Evolutionary conservation across 140 eudicot genomes (phyloP), one percentile per base, ranked within the genome.

Genomic region (Anethum foeniculum): DNA sequence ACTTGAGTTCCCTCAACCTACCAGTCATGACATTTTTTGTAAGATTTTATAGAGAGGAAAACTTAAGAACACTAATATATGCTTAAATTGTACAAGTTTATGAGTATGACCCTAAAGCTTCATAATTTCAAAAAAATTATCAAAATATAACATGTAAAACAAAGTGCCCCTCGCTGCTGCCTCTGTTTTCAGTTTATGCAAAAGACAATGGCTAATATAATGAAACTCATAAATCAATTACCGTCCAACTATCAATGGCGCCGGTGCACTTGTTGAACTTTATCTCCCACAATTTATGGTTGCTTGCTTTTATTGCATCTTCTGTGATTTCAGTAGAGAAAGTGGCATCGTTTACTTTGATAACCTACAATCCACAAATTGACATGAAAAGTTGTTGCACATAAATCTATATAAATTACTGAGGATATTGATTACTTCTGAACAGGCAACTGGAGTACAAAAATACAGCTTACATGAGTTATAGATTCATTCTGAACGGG

Each of bases 221-320:
- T 56, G 65, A 27, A 80, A 38, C 48, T 39, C 28, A 60, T 60
- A 27, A 49, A 84, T 83, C 71, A 74, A 60, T 87, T 93, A 94
- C 98, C 97, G 77, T 94, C 98, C 98, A 94, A 71, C 92, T 87
- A 81, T 87, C 96, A 74, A 94, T 89, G 69, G 80, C 86, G 64
- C 98, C 96, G 23, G 91, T 88, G 81, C 84, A 69, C 79, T 73
- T 83, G 82, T 89, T 83, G 83, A 94, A 86, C 25, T 47, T 86
- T 44, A 94, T 90, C 86, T 87, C 96, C 81, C 96, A 90, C 18
- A 46, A 19, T 30, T 87, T 82, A 48, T 79, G 83, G 78, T 67
- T 78, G 76, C 77, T 71, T 75, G 91, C 85, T 82, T 76, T 89
- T 48, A 94, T 88, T 39, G 77, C 84, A 77, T 89, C 83, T 78